These are phyloP conservation scores for Vaccinium corymbosum DNA, from an alignment of 148 eudicot genomes.

Conservation along the genomic window DNA sequence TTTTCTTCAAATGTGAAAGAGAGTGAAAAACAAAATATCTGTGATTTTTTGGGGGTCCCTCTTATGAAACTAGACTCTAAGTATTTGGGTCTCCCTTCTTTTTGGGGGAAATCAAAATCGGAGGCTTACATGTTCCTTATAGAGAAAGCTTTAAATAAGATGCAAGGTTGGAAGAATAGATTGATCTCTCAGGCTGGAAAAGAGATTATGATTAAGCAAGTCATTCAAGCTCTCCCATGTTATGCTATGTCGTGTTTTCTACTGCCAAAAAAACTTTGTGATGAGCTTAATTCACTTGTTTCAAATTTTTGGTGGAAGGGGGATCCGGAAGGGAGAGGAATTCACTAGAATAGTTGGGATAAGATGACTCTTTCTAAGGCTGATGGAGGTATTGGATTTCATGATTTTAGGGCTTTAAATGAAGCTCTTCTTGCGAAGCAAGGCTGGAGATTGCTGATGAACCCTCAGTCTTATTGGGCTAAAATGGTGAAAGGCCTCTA, in stretches of 20 bases:
- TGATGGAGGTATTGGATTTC: background rate
- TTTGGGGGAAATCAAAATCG: too few relatives aligned
- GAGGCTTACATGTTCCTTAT: background rate
- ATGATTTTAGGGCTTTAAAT: background rate
- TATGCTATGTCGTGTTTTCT: background rate
- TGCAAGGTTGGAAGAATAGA: background rate
- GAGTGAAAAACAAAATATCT: too few relatives aligned
- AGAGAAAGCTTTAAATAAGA: background rate
- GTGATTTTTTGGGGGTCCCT: too few relatives aligned
- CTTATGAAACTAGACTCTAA: too few relatives aligned
- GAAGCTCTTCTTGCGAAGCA: background rate
- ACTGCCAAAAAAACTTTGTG: background rate
- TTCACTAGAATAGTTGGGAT: background rate
- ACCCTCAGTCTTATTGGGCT: too few relatives aligned
- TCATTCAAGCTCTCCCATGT: background rate
- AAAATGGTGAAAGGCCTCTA: too few relatives aligned
- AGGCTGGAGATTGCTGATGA: too few relatives aligned
- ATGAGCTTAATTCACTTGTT: background rate
- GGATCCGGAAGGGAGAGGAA: background rate
- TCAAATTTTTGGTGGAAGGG: background rate
- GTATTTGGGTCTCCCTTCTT: too few relatives aligned
- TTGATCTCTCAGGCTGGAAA: background rate
- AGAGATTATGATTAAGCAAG: background rate
- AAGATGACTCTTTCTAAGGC: background rate
- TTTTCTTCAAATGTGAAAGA: background rate